Base-by-base conservation (phyloP, 306 rosid species). In the Cicer cuneatum region DNA sequence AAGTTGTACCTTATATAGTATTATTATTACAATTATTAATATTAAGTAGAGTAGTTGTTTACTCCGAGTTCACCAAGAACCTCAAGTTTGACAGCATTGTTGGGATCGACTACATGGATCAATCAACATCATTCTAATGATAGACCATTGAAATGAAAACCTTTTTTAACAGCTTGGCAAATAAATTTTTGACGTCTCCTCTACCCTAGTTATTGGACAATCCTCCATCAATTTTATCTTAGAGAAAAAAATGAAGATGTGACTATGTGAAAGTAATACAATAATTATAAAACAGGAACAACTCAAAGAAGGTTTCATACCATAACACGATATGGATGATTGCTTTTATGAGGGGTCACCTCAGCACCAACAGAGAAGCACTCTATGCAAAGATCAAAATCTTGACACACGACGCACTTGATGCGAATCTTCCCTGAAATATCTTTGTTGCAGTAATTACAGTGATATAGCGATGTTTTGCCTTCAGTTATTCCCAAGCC, bases 341-440 rank as follows among this genome's bases (percentile, higher is more conserved):
- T 86, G 88, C 92, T 84, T 84, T 88, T 93, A 78, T 93, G 98
- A 72, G 97, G 93, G 15, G 84, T 80, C 81, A 93, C 39, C 87
- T 93, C 98, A 47, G 92, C 97, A 56, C 98, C 98, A 71, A 93
- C 94, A 53, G 92, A 93, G 82, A 91, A 93, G 84, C 98, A 93
- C 79, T 83, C 86, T 41, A 79, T 51, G 57, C 86, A 83, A 43
- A 93, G 93, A 74, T 93, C 98, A 72, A 93, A 93, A 88, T 93
- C 98, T 21, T 91, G 97, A 87, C 98, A 93, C 35, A 77, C 71
- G 39, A 13, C 86, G 15, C 98, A 93, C 77, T 91, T 93, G 69
- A 93, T 87, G 61, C 92, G 97, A 75, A 89, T 83, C 85, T 80
- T 89, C 80, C 94, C 92, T 0, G 98, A 89, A 80, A 93, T 91